These are phyloP conservation scores for Gyromitra esculenta DNA, from an alignment of 2,329 filamentous ascomycete genomes.

Conservation along the genomic window DNA sequence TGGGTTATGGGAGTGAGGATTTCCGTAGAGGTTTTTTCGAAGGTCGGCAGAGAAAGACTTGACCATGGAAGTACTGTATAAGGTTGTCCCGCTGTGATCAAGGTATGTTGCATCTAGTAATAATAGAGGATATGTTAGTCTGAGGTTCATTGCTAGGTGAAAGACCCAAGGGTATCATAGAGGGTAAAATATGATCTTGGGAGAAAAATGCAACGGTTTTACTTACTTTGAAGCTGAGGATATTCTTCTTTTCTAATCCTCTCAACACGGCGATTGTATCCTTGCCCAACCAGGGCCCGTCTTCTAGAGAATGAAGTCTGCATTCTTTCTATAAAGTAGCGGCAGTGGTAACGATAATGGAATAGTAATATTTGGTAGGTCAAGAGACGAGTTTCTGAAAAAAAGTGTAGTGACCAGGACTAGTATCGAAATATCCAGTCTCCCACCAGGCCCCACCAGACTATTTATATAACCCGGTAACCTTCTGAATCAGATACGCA, in stretches of 20 bases:
- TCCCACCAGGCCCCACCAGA: slow-evolving; percentile 1
- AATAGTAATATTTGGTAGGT: not conserved
- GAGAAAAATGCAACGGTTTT: slow-evolving; percentile 2
- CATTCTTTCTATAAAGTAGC: slow-evolving; percentile 18
- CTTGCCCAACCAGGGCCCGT: slow-evolving; percentile 30
- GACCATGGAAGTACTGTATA: slow-evolving; percentile 81
- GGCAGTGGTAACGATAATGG: not conserved
- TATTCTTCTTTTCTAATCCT: slow-evolving; percentile 70
- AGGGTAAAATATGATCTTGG: not conserved
- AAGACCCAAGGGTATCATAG: no score
- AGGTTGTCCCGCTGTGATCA: slow-evolving; percentile 93
- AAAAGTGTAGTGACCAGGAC: not conserved
- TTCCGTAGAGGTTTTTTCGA: slow-evolving; percentile 81
- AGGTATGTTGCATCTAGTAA: slow-evolving; percentile 70
- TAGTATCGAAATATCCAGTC: not conserved
- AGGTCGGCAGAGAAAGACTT: slow-evolving; percentile 82
- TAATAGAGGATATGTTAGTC: slow-evolving; percentile 34
- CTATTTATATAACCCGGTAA: slow-evolving; percentile 34
- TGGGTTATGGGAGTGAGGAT: slow-evolving; percentile 86
- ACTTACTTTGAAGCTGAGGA: slow-evolving; percentile 74
- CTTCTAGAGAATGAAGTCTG: slow-evolving; percentile 10
- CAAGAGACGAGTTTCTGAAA: not conserved
- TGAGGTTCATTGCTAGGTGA: slow-evolving; percentile 45
- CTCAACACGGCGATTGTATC: slow-evolving; percentile 71
- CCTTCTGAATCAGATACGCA: slow-evolving; percentile 1